Conservation (phyloP, 495 filamentous ascomycete genomes). For the Xylaria sp. region DNA sequence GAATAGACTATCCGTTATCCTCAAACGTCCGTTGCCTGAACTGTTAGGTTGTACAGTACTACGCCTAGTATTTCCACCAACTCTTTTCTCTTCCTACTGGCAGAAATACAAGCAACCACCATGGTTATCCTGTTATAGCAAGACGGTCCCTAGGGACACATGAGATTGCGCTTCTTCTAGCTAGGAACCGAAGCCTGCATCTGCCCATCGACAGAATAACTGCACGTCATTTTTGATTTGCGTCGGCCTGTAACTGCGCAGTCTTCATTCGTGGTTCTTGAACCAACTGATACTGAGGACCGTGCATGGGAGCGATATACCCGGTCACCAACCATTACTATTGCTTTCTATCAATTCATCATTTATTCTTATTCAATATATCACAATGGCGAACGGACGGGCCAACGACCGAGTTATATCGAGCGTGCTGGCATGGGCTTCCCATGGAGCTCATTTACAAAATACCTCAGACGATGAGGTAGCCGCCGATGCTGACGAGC, state of each 20-base stretch:
- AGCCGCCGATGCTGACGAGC: constrained; percentile 44
- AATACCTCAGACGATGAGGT: constrained; percentile 51
- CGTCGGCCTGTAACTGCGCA: background rate
- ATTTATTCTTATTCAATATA: constrained; percentile 3
- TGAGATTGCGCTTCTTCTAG: constrained; percentile 38
- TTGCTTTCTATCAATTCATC: constrained; percentile 22
- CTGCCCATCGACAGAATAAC: constrained; percentile 25
- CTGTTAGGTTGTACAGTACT: background rate
- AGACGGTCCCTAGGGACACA: constrained; percentile 63
- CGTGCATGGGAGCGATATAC: background rate
- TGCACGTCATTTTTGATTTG: constrained; percentile 7
- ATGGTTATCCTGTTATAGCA: constrained; percentile 63
- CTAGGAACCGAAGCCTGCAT: constrained; percentile 38
- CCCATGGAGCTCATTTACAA: constrained; percentile 51
- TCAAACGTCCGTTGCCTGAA: background rate
- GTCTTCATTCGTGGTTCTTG: constrained; percentile 8
- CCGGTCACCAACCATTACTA: background rate
- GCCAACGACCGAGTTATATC: constrained; percentile 48
- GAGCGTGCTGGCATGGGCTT: constrained; percentile 51
- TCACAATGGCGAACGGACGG: constrained; percentile 48
- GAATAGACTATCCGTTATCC: constrained; percentile 8
- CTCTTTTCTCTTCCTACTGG: constrained; percentile 19
- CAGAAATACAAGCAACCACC: constrained; percentile 24
- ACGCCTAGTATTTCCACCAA: background rate
- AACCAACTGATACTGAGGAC: background rate